A percentile compares a stretch with the other conserved stretches of the same genome.
Conservation (phyloP, 2,329 filamentous ascomycete genomes). For the Claviceps pusilla region DNA sequence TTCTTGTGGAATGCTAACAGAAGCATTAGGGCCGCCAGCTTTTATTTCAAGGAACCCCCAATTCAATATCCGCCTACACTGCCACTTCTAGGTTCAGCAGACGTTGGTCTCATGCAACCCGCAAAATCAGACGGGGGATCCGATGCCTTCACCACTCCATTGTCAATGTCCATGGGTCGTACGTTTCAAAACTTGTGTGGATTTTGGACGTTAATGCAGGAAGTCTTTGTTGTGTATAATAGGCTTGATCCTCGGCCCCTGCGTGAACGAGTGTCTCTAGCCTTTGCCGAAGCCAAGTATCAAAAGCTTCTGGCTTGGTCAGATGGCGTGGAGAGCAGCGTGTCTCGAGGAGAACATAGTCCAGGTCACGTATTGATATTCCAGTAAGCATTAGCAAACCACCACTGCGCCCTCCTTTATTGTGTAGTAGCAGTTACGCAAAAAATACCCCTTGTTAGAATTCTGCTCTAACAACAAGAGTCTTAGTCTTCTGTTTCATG, state of each 20-base stretch:
- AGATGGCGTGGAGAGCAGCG: background rate
- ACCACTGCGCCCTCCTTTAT: too few relatives aligned
- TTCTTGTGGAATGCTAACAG: background rate
- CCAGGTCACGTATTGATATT: background rate
- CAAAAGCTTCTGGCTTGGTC: background rate
- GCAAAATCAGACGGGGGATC: background rate
- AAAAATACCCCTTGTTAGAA: too few relatives aligned
- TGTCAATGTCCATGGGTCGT: background rate
- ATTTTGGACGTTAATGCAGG: background rate
- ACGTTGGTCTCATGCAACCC: background rate
- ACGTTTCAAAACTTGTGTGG: background rate
- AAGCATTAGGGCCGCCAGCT: background rate
- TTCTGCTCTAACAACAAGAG: too few relatives aligned
- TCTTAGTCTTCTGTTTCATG: background rate
- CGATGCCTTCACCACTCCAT: background rate
- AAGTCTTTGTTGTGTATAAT: background rate
- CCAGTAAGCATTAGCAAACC: background rate
- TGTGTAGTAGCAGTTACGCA: too few relatives aligned
- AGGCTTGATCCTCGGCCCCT: background rate
- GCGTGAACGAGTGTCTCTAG: background rate
- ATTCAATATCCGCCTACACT: background rate
- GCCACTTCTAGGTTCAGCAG: background rate
- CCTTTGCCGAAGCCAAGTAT: conserved; percentile 1
- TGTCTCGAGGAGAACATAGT: background rate
- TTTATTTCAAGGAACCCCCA: background rate